Conservation (phyloP, 352 stramenopile genomes). For the Phytophthora palmivora region DNA sequence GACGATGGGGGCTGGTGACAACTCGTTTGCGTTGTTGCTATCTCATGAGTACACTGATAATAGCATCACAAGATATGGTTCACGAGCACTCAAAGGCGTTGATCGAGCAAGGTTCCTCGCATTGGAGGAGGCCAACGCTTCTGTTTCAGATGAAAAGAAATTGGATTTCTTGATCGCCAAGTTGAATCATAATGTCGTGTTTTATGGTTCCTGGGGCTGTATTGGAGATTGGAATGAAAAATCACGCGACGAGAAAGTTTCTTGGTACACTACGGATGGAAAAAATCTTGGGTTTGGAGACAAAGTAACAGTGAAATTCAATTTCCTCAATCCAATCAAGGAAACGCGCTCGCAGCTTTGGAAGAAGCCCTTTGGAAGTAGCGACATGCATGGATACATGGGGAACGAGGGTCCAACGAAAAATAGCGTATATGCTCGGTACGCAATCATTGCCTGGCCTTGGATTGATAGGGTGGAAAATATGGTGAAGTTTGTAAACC, state of each 20-base stretch:
- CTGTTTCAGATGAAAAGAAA: conserved; percentile 2
- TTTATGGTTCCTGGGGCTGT: neutral
- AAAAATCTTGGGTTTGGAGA: neutral
- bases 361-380: conserved; percentile 4
- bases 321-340: conserved; percentile 1
- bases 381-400: neutral
- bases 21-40: neutral
- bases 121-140: neutral
- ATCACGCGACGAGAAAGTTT: neutral
- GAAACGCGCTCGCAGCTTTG: neutral
- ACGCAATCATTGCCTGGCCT: conserved; percentile 3
- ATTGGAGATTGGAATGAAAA: neutral
- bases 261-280: neutral
- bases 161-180: conserved; percentile 1
- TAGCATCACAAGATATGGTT: neutral
- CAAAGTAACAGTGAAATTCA: neutral
- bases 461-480: neutral
- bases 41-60: neutral
- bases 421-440: neutral
- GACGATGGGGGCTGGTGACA: neutral
- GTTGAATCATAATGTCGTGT: neutral
- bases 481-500: conserved; percentile 13
- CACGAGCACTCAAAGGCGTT: conserved; percentile 5
- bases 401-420: neutral
- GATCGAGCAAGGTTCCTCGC: conserved; percentile 6